A percentile compares a stretch with the other conserved stretches of the same genome.
These are phyloP conservation scores for Yamadazyma insecticola DNA, from an alignment of 805 yeast genomes.

Conservation along the genomic window DNA sequence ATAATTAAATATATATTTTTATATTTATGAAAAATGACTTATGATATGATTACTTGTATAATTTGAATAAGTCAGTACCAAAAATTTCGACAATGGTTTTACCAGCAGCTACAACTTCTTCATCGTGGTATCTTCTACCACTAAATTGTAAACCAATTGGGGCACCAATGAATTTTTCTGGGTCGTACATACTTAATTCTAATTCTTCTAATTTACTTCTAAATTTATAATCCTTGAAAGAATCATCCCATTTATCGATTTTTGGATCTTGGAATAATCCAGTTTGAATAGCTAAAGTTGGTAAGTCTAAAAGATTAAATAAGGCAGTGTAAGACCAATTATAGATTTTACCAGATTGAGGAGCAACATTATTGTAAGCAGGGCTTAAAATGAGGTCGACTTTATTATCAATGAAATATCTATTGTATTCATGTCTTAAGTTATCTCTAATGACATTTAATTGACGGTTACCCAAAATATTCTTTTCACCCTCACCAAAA, in stretches of 20 bases:
- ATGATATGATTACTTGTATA: conserved; percentile 3
- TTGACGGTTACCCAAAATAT: conserved; percentile 50
- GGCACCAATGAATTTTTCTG: conserved; percentile 46
- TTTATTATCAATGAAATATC: conserved; percentile 47
- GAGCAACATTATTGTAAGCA: conserved; percentile 67
- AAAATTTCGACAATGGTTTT: conserved; percentile 35
- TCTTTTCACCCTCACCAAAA: conserved; percentile 50
- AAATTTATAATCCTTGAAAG: conserved; percentile 26
- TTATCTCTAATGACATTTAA: conserved; percentile 53
- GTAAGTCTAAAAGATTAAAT: conserved; percentile 69
- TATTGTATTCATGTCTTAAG: conserved; percentile 53
- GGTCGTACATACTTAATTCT: conserved; percentile 44
- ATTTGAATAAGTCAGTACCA: conserved; percentile 19
- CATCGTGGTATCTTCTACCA: conserved; percentile 53
- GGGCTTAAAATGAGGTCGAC: conserved; percentile 69
- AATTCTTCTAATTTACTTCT: conserved; percentile 46
- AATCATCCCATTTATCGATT: conserved; percentile 44
- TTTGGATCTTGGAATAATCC: conserved; percentile 55
- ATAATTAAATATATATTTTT: no score
- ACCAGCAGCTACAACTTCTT: conserved; percentile 50
- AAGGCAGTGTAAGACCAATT: conserved; percentile 81
- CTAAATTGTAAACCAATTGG: conserved; percentile 52
- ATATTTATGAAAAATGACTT: no score
- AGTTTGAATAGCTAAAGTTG: conserved; percentile 61
- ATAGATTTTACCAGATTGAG: conserved; percentile 54